These are phyloP conservation scores for Nicotiana undulata DNA, from an alignment of 257 asterid species.

Conservation along the genomic window DNA sequence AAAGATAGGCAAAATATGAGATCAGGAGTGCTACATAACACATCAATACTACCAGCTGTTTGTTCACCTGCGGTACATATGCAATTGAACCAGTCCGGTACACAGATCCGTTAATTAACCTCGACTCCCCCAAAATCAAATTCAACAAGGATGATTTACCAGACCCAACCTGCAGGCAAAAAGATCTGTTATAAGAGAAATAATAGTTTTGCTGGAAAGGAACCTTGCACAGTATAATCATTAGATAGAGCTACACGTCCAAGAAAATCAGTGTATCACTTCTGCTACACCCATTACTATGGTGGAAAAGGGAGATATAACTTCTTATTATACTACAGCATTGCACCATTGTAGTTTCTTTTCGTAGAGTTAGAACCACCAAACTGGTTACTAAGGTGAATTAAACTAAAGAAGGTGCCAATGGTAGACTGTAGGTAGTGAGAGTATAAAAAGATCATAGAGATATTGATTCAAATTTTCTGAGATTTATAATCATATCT, in stretches of 20 bases:
- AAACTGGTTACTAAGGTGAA: neutral
- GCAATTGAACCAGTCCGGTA: constrained; percentile 50
- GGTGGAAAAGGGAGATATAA: neutral
- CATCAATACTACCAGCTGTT: constrained; percentile 7
- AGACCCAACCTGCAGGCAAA: constrained; percentile 75
- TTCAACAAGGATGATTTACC: constrained; percentile 89
- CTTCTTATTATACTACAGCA: neutral
- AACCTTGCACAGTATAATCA: neutral
- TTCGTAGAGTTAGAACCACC: neutral
- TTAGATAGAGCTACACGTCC: neutral
- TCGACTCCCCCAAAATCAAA: constrained; percentile 67
- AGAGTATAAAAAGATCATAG: neutral
- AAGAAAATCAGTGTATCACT: neutral
- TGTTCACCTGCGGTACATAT: constrained; percentile 81
- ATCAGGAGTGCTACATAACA: constrained; percentile 2
- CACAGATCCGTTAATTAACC: constrained; percentile 55
- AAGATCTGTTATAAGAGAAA: neutral
- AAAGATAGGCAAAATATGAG: constrained; percentile 13
- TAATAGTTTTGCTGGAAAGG: neutral
- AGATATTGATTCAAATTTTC: neutral
- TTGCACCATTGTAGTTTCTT: neutral
- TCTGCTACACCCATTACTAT: neutral
- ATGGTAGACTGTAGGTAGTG: neutral
- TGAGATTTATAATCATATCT: neutral
- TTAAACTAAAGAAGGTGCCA: neutral